A percentile compares a stretch with the other conserved stretches of the same genome.
These are phyloP conservation scores for Xylariaceae sp. DNA, from an alignment of 2,329 filamentous ascomycete genomes.

Conservation along the genomic window DNA sequence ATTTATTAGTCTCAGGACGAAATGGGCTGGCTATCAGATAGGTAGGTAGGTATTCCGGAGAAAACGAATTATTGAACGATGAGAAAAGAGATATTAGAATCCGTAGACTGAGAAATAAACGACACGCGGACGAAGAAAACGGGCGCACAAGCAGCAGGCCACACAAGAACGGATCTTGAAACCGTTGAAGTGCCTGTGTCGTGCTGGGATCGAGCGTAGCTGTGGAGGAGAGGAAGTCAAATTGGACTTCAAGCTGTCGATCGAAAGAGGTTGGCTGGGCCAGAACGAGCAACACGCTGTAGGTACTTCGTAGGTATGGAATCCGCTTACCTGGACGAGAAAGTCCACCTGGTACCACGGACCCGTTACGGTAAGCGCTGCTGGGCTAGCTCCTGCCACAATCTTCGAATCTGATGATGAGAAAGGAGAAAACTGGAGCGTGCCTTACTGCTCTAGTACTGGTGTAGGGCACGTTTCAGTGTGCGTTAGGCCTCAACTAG, in stretches of 20 bases:
- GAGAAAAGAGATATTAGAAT: slow-evolving; percentile 17
- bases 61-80: slow-evolving; percentile 5
- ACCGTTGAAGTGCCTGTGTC: slow-evolving; percentile 23
- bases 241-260: slow-evolving; percentile 3
- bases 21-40: background rate
- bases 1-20: background rate
- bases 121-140: slow-evolving; percentile 18
- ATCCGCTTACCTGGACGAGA: background rate
- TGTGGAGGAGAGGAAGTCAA: slow-evolving; percentile 16
- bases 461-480: background rate
- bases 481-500: background rate
- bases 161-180: slow-evolving; percentile 28
- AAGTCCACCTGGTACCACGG: background rate
- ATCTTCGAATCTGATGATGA: background rate
- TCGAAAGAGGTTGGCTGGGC: background rate
- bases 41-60: no score
- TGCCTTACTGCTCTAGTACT: slow-evolving; percentile 4
- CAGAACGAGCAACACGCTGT: background rate
- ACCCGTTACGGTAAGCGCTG: background rate
- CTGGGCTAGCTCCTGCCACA: background rate
- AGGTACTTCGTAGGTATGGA: no score
- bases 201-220: slow-evolving; percentile 19
- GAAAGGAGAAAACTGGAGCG: slow-evolving; percentile 10
- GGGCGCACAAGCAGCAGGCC: slow-evolving; percentile 14
- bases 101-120: slow-evolving; percentile 20